phyloP scores from a whole-genome alignment of 2,329 filamentous ascomycete species.

The Penicillium sp. region DNA sequence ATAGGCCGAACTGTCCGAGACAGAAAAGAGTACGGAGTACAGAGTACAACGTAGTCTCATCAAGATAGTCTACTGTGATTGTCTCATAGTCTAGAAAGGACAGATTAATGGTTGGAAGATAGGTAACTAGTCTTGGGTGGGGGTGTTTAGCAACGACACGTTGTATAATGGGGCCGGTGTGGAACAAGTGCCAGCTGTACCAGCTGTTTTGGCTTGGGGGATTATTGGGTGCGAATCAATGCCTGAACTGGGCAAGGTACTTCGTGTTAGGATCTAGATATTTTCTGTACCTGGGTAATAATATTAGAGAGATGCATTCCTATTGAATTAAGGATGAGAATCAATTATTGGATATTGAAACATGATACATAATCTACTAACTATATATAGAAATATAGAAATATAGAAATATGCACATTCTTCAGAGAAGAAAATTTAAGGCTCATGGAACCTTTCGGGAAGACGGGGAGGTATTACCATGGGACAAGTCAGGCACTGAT shows the following conservation, averaged over 20 bases:
- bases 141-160: slow-evolving; percentile 16
- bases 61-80: neutral
- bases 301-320: neutral
- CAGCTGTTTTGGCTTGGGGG: neutral
- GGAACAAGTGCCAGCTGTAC: slow-evolving; percentile 11
- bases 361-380: neutral
- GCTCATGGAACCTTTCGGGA: slow-evolving; percentile 10
- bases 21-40: neutral
- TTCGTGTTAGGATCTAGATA: neutral
- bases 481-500: slow-evolving; percentile 2
- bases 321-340: neutral
- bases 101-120: neutral
- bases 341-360: neutral
- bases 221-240: slow-evolving; percentile 5
- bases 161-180: slow-evolving; percentile 19
- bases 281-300: neutral
- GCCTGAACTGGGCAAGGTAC: neutral
- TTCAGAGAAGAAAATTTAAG: slow-evolving; percentile 6
- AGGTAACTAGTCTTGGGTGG: slow-evolving; percentile 10
- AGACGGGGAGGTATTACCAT: neutral
- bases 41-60: neutral
- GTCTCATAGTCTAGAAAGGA: neutral
- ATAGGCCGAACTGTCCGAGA: neutral
- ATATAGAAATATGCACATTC: neutral
- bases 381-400: slow-evolving; percentile 4